Conservation (phyloP, 148 eudicot species). For the Cornus suecica region DNA sequence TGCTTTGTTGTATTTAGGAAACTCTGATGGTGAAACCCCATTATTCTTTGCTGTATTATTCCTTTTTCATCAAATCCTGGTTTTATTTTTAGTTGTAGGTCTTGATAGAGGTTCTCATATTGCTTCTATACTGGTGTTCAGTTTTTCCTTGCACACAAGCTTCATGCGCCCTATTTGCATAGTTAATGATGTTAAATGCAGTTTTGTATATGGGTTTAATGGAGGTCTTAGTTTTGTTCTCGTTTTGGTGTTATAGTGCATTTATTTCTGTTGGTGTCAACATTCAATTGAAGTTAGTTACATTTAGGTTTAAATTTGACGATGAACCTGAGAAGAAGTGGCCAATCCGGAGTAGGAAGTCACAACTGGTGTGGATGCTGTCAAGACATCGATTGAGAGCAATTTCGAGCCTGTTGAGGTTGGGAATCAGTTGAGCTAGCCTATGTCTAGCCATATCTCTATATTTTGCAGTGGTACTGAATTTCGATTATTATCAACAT, state of each 20-base stretch:
- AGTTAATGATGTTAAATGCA: background rate
- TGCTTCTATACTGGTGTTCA: background rate
- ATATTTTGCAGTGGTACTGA: too few species aligned
- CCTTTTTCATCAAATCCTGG: background rate
- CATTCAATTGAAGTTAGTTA: background rate
- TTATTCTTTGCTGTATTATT: background rate
- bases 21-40: background rate
- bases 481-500: too few species aligned
- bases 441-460: too few species aligned
- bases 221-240: background rate
- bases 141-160: background rate
- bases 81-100: background rate
- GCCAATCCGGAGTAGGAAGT: too few species aligned
- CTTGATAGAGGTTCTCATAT: background rate
- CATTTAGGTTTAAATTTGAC: slow-evolving; percentile 77
- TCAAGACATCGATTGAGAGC: too few species aligned
- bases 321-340: slow-evolving; percentile 23
- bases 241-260: background rate
- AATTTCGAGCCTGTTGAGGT: too few species aligned
- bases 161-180: background rate
- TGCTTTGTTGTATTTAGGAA: background rate
- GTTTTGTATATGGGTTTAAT: background rate
- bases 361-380: too few species aligned
- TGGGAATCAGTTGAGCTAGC: too few species aligned
- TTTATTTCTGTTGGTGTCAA: background rate